Evolutionary conservation across 169 alveolate species (phyloP).

Genomic region (Cystoisospora suis): DNA sequence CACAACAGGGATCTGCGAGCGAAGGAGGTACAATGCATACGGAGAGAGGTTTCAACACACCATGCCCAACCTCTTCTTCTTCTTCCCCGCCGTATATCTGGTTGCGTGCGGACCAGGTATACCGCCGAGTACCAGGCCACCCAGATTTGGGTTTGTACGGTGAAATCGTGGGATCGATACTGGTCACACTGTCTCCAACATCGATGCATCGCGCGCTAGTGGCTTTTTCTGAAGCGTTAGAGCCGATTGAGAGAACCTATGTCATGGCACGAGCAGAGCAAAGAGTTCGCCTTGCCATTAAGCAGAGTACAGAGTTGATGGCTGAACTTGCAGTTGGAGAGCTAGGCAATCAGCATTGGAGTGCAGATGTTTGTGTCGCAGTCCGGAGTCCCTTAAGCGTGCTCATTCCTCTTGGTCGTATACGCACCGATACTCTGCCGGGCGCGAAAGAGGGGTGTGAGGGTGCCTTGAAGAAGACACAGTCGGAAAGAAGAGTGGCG

Average conservation of each 20-base stretch:
- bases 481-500: background rate
- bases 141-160: constrained; percentile 5
- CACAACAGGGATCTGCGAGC: too few species aligned
- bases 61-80: too few species aligned
- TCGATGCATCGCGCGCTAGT: background rate
- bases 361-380: background rate
- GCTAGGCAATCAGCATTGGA: background rate
- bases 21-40: too few species aligned
- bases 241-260: background rate
- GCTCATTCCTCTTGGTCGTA: background rate
- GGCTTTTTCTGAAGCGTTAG: background rate
- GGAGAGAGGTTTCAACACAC: too few species aligned
- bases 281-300: background rate
- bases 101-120: background rate
- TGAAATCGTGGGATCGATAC: background rate
- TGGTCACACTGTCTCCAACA: background rate
- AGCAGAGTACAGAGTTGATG: background rate
- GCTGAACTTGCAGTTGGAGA: background rate
- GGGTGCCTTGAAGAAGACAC: background rate
- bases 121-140: background rate
- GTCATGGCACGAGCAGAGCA: background rate
- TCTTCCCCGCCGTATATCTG: background rate
- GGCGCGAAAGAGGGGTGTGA: background rate
- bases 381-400: background rate
- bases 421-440: background rate